A percentile compares a stretch with the other conserved stretches of the same genome.
These are phyloP conservation scores for Acanthamoeba castellanii DNA, from an alignment of 208 protist species.

Conservation along the genomic window DNA sequence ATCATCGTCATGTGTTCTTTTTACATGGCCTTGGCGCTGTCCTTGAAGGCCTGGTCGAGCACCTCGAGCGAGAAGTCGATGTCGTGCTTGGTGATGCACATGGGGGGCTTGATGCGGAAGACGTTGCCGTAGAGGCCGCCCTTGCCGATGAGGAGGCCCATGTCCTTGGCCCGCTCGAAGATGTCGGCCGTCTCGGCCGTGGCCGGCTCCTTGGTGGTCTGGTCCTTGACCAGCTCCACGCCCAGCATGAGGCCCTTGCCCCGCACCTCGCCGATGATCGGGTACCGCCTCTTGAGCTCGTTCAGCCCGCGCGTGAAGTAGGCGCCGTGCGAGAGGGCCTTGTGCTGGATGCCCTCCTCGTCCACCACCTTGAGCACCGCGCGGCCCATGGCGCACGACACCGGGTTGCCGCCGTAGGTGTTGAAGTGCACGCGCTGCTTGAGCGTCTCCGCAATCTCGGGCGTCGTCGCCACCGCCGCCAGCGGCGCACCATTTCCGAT, in stretches of 20 bases:
- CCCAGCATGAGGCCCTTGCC: conserved; percentile 88
- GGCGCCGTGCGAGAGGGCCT: conserved; percentile 79
- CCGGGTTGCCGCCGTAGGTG: conserved; percentile 90
- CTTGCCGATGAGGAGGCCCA: conserved; percentile 86
- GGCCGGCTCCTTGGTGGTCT: conserved; percentile 77
- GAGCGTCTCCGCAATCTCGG: conserved; percentile 85
- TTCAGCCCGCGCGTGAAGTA: conserved; percentile 78
- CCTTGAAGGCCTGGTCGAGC: conserved; percentile 73
- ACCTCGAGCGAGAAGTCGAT: conserved; percentile 78
- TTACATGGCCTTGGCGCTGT: conserved; percentile 61
- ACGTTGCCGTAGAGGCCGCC: conserved; percentile 86
- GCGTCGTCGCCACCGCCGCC: conserved; percentile 88
- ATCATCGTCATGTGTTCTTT: background rate
- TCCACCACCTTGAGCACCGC: conserved; percentile 88
- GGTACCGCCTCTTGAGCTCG: conserved; percentile 79
- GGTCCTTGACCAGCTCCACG: conserved; percentile 87
- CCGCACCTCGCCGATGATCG: conserved; percentile 89
- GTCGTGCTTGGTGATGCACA: conserved; percentile 82
- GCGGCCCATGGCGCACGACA: conserved; percentile 86
- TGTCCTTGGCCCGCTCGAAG: conserved; percentile 82
- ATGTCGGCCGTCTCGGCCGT: conserved; percentile 77
- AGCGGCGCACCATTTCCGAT: conserved; percentile 91
- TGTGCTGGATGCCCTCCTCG: conserved; percentile 84
- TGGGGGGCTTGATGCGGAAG: conserved; percentile 88
- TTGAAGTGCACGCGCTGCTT: conserved; percentile 87